A percentile compares a stretch with the other conserved stretches of the same genome.
Conservation (phyloP, 306 rosid species). For the Carpinus viminea region DNA sequence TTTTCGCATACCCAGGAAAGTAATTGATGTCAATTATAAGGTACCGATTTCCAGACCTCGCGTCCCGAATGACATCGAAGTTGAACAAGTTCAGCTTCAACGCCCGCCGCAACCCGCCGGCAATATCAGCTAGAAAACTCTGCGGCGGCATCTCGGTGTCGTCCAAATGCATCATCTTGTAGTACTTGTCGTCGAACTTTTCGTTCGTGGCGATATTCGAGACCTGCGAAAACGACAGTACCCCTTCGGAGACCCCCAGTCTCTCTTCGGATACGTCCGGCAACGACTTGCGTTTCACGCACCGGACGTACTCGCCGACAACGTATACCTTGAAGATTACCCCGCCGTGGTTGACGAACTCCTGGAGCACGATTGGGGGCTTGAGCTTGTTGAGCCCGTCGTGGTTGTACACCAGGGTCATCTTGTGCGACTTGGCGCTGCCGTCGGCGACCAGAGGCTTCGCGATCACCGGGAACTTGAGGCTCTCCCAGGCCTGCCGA, state of each 20-base stretch:
- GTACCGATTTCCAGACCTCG: slow-evolving; percentile 69
- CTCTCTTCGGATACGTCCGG: slow-evolving; percentile 82
- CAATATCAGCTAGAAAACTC: slow-evolving; percentile 59
- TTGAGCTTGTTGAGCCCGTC: slow-evolving; percentile 64
- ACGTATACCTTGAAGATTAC: slow-evolving; percentile 92
- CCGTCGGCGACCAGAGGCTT: slow-evolving; percentile 93
- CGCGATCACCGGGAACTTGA: slow-evolving; percentile 81
- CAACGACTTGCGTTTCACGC: slow-evolving; percentile 86
- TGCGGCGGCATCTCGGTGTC: slow-evolving; percentile 84
- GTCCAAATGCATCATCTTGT: slow-evolving; percentile 72
- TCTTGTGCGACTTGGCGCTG: slow-evolving; percentile 84
- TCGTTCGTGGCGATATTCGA: slow-evolving; percentile 66
- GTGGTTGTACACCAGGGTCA: slow-evolving; percentile 70
- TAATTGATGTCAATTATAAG: slow-evolving; percentile 88
- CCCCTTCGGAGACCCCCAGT: slow-evolving; percentile 48
- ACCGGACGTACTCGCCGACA: slow-evolving; percentile 65
- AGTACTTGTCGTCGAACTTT: slow-evolving; percentile 62
- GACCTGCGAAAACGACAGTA: slow-evolving; percentile 78
- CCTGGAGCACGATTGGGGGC: slow-evolving; percentile 85
- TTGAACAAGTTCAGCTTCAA: slow-evolving; percentile 76
- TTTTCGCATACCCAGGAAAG: slow-evolving; percentile 96
- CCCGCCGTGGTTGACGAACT: slow-evolving; percentile 91
- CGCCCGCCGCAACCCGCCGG: slow-evolving; percentile 58
- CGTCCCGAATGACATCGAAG: slow-evolving; percentile 83
- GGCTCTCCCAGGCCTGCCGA: slow-evolving; percentile 54